Percentiles rank a stretch among this genome's conserved stretches.
These are phyloP conservation scores for Tylopilus felleus DNA, from an alignment of 768 basidiomycete genomes.

Conservation along the genomic window DNA sequence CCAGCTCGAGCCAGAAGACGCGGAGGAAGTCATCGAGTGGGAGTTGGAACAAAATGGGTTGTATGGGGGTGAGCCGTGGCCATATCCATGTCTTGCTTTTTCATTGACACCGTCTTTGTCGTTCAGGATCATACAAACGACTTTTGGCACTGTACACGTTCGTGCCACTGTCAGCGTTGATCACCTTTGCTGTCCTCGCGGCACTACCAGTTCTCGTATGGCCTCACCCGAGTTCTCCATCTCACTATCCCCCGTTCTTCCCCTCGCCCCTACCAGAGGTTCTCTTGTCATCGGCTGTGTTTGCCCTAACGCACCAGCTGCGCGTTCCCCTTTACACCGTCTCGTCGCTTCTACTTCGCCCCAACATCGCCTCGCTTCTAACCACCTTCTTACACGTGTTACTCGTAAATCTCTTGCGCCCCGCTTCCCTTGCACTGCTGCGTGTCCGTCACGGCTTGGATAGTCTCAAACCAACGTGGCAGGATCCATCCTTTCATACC, in stretches of 20 bases:
- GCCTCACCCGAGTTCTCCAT: conserved; percentile 33
- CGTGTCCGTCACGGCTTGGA: conserved; percentile 45
- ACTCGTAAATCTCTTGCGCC: conserved; percentile 51
- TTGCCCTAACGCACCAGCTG: conserved; percentile 29
- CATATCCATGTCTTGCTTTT: not conserved
- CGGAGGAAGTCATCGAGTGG: conserved; percentile 44
- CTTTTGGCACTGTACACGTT: conserved; percentile 55
- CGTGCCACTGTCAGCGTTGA: conserved; percentile 52
- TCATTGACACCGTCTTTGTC: conserved; percentile 2
- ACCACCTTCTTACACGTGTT: conserved; percentile 47
- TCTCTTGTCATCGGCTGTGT: conserved; percentile 57
- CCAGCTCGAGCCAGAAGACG: conserved; percentile 30
- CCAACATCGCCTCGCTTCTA: conserved; percentile 32
- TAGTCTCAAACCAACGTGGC: conserved; percentile 48
- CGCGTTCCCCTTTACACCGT: conserved; percentile 33
- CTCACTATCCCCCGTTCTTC: conserved; percentile 47
- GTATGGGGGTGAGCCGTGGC: conserved; percentile 41
- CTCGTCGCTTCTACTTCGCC: conserved; percentile 31
- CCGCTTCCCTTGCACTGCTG: conserved; percentile 51
- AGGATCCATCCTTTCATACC: conserved; percentile 54
- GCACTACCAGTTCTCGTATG: conserved; percentile 49
- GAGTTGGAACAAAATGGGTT: conserved; percentile 47
- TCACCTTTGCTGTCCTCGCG: conserved; percentile 50
- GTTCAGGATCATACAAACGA: conserved; percentile 58
- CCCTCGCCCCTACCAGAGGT: conserved; percentile 67